Percentiles rank a stretch among this genome's conserved stretches.
These are phyloP conservation scores for Lasiosphaeria miniovina DNA, from an alignment of 495 filamentous ascomycete genomes.

Conservation along the genomic window DNA sequence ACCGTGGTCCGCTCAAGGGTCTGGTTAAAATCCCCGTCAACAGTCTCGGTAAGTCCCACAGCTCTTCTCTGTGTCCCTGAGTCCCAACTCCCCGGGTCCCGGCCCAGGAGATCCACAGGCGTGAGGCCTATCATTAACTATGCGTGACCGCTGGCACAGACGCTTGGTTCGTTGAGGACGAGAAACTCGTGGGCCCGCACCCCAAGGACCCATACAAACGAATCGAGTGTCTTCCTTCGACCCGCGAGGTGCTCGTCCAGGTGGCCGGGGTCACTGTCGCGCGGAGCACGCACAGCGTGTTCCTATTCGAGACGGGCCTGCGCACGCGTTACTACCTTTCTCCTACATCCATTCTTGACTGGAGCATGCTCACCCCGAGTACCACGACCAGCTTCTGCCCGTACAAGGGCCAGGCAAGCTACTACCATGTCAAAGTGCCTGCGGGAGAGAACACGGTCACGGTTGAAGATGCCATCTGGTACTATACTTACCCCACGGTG, in stretches of 20 bases:
- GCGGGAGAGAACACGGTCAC: conserved; percentile 6
- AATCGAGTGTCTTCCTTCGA: conserved; percentile 53
- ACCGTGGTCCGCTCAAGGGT: conserved; percentile 21
- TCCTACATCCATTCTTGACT: conserved; percentile 36
- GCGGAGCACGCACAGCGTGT: conserved; percentile 31
- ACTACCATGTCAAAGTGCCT: conserved; percentile 33
- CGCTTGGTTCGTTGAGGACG: conserved; percentile 60
- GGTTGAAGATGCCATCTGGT: conserved; percentile 53
- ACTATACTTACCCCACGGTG: conserved; percentile 48
- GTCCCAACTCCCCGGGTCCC: no score
- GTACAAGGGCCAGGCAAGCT: conserved; percentile 58
- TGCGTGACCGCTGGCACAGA: conserved; percentile 24
- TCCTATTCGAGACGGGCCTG: conserved; percentile 52
- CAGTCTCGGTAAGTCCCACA: conserved; percentile 17
- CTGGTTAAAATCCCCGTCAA: conserved; percentile 31
- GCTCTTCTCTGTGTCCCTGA: background rate
- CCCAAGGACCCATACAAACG: conserved; percentile 61
- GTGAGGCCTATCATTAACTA: no score
- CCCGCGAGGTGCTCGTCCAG: conserved; percentile 45
- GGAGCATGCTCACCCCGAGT: conserved; percentile 38
- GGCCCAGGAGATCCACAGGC: no score
- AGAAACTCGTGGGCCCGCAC: conserved; percentile 53
- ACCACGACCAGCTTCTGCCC: conserved; percentile 48
- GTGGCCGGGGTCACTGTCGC: conserved; percentile 49
- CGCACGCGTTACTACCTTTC: conserved; percentile 53